These are phyloP conservation scores for Pachysandra terminalis DNA, from an alignment of 164 flowering plant genomes.

Conservation along the genomic window DNA sequence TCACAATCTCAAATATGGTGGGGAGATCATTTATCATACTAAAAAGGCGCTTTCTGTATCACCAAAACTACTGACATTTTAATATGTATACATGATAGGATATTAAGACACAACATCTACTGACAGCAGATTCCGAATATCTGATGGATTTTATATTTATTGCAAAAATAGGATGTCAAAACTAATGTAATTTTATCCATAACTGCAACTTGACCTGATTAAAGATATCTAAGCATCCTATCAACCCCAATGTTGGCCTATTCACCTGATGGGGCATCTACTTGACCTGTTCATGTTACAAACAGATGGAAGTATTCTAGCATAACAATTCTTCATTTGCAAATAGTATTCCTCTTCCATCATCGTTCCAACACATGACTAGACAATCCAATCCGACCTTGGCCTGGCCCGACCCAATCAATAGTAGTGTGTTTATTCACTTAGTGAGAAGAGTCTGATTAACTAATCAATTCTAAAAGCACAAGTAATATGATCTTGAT, in stretches of 20 bases:
- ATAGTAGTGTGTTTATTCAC: too few relatives aligned
- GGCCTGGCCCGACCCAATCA: too few relatives aligned
- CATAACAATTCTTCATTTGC: not conserved
- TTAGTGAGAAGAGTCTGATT: too few relatives aligned
- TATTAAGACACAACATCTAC: not conserved
- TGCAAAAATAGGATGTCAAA: not conserved
- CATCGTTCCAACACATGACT: not conserved
- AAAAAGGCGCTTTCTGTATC: constrained; percentile 56
- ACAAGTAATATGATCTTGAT: too few relatives aligned
- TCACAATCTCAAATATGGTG: constrained; percentile 55
- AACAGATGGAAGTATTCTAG: not conserved
- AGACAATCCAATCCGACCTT: not conserved
- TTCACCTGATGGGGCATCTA: not conserved
- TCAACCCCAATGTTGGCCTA: not conserved
- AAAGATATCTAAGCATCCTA: not conserved
- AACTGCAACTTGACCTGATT: not conserved
- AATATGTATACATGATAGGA: not conserved
- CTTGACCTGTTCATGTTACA: not conserved
- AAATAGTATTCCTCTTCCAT: not conserved
- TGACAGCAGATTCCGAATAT: not conserved
- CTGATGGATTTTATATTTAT: not conserved
- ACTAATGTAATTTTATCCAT: not conserved
- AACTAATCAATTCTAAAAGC: too few relatives aligned
- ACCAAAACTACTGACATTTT: constrained; percentile 1
- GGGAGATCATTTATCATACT: constrained; percentile 65